Base-by-base conservation (phyloP, 495 filamentous ascomycete genomes). In the Penicillium canariense region DNA sequence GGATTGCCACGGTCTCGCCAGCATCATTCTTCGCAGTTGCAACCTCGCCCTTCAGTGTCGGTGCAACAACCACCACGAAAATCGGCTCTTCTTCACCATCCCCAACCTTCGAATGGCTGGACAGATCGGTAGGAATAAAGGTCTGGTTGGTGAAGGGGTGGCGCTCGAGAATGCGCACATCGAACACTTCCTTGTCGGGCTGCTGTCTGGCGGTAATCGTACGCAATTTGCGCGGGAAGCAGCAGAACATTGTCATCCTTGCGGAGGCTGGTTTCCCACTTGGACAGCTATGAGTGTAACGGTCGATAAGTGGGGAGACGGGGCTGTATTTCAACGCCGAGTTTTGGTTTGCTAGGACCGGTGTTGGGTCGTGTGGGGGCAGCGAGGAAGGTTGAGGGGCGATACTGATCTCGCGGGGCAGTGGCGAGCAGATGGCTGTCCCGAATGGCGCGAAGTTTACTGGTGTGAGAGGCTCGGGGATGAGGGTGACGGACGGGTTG, bases 141-240 rank as follows among this genome's bases (percentile, higher is more conserved):
- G 91, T 95, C 68, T 98, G 94, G 22, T 88, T 87, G 15, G 94
- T 96, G 73, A 82, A 97, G 0, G 94, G 95, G 67, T 98, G 94
- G 20, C 95, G 85, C 68, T 98, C 94, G 35, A 98, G 84, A 52
- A 96, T 84, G 5, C 73, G 67, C 39, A 96, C 80, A 31, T 84
- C 75, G 67, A 96, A 89, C 5, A 84, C 60, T 42, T 70, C 35
- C 43, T 55, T 52, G 22, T 67, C 61, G 30, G 50, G 34, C 27
- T 62, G 43, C 28, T 47, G 40, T 22, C 20, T 45, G 22, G 22
- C 4, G 44, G 26, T 55, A 39, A 65, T 56, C 1, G 60, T 52
- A 18, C 75, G 70, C 34, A 84, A 68, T 11, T 68, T 52, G 25
- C 91, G 81, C 12, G 91, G 89, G 26, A 86, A 84, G 69, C 91